phyloP scores from a whole-genome alignment of 1,284 basidiomycete species.

The Ganoderma sp. region DNA sequence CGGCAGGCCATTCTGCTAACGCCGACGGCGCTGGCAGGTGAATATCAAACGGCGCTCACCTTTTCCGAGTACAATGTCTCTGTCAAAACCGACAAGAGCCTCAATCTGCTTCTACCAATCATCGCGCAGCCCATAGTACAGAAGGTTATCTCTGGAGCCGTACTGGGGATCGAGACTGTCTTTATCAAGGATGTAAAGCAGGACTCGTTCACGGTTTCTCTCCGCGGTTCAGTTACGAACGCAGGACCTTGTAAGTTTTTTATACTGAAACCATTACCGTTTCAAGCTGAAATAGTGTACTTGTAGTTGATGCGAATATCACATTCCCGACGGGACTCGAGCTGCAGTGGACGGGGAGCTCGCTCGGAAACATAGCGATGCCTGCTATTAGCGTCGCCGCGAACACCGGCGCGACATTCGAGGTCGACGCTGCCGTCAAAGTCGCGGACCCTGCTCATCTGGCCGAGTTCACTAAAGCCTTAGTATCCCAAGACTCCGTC shows the following conservation, averaged over 20 bases:
- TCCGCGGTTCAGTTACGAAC: slow-evolving; percentile 73
- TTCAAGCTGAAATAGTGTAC: slow-evolving; percentile 22
- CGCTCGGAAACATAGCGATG: slow-evolving; percentile 70
- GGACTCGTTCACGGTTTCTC: slow-evolving; percentile 62
- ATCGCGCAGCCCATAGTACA: slow-evolving; percentile 82
- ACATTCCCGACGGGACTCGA: slow-evolving; percentile 68
- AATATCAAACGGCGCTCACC: slow-evolving; percentile 67
- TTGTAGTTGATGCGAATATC: slow-evolving; percentile 73
- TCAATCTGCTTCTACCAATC: slow-evolving; percentile 72
- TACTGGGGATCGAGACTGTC: slow-evolving; percentile 62
- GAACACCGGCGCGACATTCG: slow-evolving; percentile 68
- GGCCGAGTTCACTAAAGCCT: slow-evolving; percentile 68
- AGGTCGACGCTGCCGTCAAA: slow-evolving; percentile 61
- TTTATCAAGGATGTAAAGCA: slow-evolving; percentile 63
- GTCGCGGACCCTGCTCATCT: slow-evolving; percentile 67
- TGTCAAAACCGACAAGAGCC: slow-evolving; percentile 64
- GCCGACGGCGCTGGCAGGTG: slow-evolving; percentile 46
- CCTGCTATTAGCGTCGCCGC: slow-evolving; percentile 61
- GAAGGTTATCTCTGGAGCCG: slow-evolving; percentile 67
- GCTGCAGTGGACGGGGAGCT: slow-evolving; percentile 65
- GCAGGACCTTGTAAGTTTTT: slow-evolving; percentile 70
- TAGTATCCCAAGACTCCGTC: slow-evolving; percentile 73
- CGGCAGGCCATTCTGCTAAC: not conserved
- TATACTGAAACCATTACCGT: not conserved
- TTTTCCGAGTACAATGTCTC: slow-evolving; percentile 67